Conservation (phyloP, 2,329 filamentous ascomycete species). For the Aspergillus eucalypticola region DNA sequence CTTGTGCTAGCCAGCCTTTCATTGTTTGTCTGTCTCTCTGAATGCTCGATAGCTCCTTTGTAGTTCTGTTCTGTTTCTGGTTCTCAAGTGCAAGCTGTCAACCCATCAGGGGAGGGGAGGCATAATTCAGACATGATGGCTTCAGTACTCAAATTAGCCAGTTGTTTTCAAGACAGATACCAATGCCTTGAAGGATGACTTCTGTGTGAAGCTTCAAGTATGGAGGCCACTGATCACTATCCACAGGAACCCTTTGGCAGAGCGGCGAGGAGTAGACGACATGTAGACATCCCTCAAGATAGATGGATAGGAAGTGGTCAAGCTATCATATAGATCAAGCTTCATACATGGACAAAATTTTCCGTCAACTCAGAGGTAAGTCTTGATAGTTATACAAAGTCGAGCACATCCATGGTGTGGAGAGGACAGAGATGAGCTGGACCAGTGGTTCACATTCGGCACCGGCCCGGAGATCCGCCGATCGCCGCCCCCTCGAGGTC, state of each 20-base stretch:
- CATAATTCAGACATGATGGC: not conserved
- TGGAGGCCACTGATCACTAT: not conserved
- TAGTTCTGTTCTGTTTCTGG: not conserved
- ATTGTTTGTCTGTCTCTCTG: not conserved
- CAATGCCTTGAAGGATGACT: not conserved
- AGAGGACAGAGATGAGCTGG: not conserved
- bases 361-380: too few species aligned
- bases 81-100: not conserved
- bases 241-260: too few species aligned
- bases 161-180: not conserved
- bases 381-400: too few species aligned
- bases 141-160: not conserved
- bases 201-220: not conserved
- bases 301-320: too few species aligned
- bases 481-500: not conserved
- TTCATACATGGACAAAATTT: too few species aligned
- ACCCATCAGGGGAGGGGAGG: not conserved
- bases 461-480: conserved; percentile 7
- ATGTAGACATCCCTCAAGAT: too few species aligned
- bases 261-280: too few species aligned
- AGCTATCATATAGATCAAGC: too few species aligned
- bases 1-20: not conserved
- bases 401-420: not conserved
- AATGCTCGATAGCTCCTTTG: not conserved
- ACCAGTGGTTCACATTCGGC: not conserved